A percentile compares a stretch with the other conserved stretches of the same genome.
These are phyloP conservation scores for Lasiodiplodia sp. DNA, from an alignment of 2,329 filamentous ascomycete genomes.

Conservation along the genomic window DNA sequence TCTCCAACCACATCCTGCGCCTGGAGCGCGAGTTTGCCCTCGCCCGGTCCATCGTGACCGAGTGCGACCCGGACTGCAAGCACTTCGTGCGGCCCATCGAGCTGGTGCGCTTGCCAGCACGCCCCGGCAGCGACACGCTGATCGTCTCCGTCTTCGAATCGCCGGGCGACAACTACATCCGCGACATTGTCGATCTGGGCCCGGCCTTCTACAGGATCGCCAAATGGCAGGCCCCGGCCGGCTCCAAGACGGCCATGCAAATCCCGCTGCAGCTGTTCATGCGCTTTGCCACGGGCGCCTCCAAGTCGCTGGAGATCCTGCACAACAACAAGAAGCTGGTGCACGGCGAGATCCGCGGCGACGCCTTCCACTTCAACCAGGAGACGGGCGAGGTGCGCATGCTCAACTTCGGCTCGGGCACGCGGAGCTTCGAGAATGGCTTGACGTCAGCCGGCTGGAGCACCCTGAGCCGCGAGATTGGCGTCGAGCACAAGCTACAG, in stretches of 20 bases:
- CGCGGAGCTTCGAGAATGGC: conserved; percentile 89
- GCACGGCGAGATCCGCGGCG: conserved; percentile 88
- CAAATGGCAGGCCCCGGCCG: conserved; percentile 13
- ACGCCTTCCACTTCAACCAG: conserved; percentile 86
- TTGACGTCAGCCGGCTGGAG: conserved; percentile 86
- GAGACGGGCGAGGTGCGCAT: conserved; percentile 77
- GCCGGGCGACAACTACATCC: conserved; percentile 76
- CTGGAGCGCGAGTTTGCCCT: conserved; percentile 90
- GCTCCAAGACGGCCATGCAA: conserved; percentile 53
- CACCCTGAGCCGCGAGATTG: conserved; percentile 79
- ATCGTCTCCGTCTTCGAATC: conserved; percentile 83
- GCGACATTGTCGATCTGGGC: conserved; percentile 76
- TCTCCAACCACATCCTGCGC: conserved; percentile 82
- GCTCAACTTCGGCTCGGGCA: conserved; percentile 84
- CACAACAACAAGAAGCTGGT: conserved; percentile 87
- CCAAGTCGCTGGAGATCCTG: conserved; percentile 86
- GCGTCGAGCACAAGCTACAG: conserved; percentile 86
- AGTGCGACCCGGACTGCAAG: conserved; percentile 73
- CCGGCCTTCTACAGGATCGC: conserved; percentile 58
- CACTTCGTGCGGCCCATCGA: conserved; percentile 86
- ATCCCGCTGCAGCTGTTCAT: conserved; percentile 80
- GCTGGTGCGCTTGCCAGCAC: conserved; percentile 73
- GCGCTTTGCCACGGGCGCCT: conserved; percentile 88
- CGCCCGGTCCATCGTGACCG: conserved; percentile 73
- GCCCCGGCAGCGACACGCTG: conserved; percentile 75